Base-by-base conservation (phyloP, 495 filamentous ascomycete genomes). In the Daldinia childiae region DNA sequence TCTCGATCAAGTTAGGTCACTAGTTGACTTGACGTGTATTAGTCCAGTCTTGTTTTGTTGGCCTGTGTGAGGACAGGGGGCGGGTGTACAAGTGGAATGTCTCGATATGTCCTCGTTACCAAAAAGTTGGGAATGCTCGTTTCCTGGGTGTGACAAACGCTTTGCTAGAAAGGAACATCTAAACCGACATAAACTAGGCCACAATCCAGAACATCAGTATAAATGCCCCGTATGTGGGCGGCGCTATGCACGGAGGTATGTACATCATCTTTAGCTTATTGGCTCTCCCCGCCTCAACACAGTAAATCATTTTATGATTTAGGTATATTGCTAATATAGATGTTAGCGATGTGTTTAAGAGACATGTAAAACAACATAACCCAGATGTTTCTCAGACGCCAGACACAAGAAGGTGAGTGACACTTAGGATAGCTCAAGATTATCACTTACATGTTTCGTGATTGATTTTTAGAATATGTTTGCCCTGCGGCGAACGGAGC, bases 301-400 rank as follows among this genome's bases (percentile, higher is more conserved):
- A 9, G 14, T 34, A 55, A 17, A 4, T 12, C 8, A 4, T 11
- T 34, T 14, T 21, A 36, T 24, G 43, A 8, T 6, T n/a, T n/a
- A n/a, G n/a, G n/a, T 21, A 45, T 39, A 26, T 29, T 7, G 55
- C 69, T 63, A 51, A 64, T 60, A 30, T 14, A 6, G 21, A 55
- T 17, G 1, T 26, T 56, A 76, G 74, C 39, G 76, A 78, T 60
- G 76, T 78, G 1, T 61, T 74, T 29, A 76, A 69, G 62, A 75
- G 76, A 43, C 76, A 78, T 59, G 51, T 78, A 26, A 71, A 78
- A 38, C 74, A 78, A 61, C 74, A 78, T 63, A 68, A 64, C 32
- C 41, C 61, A 12, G 34, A 45, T 43, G 27, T 15, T 21, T 4
- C 52, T 15, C 58, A 55, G 58, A 39, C 51, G 1, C n/a, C 48